Percentiles rank a stretch among this genome's conserved stretches.
Evolutionary conservation across 2,329 filamentous ascomycete genomes (phyloP).

Genomic region (Tolypocladium ovalisporum): DNA sequence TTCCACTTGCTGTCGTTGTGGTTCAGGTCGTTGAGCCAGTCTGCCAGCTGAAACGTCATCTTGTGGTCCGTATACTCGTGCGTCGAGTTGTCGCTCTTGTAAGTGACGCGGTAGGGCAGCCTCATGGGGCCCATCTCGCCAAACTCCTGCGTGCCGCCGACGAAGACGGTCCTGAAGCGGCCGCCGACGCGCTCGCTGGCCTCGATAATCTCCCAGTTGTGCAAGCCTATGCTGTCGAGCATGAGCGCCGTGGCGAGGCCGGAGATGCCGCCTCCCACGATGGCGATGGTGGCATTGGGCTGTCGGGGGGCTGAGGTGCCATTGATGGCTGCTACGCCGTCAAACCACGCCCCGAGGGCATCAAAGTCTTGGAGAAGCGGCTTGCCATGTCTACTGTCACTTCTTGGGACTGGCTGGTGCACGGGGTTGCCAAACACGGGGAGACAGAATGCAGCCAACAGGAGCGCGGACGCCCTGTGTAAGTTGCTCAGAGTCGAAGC

Average conservation of each 20-base stretch:
- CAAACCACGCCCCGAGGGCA: slow-evolving; percentile 26
- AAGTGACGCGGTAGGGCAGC: slow-evolving; percentile 27
- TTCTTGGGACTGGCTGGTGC: not conserved
- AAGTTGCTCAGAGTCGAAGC: not conserved
- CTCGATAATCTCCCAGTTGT: slow-evolving; percentile 33
- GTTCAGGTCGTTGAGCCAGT: slow-evolving; percentile 29
- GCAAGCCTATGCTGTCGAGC: slow-evolving; percentile 30
- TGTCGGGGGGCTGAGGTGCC: slow-evolving; percentile 10
- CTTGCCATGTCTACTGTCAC: not conserved
- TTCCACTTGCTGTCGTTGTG: slow-evolving; percentile 15
- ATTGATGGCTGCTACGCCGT: slow-evolving; percentile 24
- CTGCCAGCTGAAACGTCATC: slow-evolving; percentile 30
- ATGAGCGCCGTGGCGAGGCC: slow-evolving; percentile 16
- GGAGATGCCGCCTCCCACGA: slow-evolving; percentile 27
- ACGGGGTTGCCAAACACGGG: not conserved
- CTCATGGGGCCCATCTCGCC: slow-evolving; percentile 33
- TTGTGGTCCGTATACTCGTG: slow-evolving; percentile 29
- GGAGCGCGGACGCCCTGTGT: not conserved
- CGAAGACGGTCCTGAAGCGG: slow-evolving; percentile 29
- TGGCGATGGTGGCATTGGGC: slow-evolving; percentile 12
- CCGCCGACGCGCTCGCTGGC: slow-evolving; percentile 28
- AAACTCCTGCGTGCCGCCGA: slow-evolving; percentile 24
- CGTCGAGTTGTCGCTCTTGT: slow-evolving; percentile 28
- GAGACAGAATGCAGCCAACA: not conserved
- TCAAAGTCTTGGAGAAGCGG: slow-evolving; percentile 13